Evolutionary conservation across 2,329 filamentous ascomycete genomes (phyloP).

Genomic region (Rutstroemia sp.): DNA sequence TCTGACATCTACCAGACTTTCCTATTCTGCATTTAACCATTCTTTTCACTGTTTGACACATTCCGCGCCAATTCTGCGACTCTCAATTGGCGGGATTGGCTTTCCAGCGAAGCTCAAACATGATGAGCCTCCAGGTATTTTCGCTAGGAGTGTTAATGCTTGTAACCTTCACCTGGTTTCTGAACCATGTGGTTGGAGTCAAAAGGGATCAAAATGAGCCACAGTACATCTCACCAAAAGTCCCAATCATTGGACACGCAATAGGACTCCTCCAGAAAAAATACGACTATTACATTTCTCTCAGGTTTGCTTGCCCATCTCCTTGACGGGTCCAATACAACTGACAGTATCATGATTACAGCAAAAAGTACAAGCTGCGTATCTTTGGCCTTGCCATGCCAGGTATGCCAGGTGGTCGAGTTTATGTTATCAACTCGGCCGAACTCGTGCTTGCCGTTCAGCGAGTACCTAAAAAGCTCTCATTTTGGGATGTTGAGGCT

Average conservation of each 20-base stretch:
- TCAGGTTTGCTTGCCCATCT: not conserved
- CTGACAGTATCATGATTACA: not conserved
- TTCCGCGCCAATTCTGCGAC: too few relatives aligned
- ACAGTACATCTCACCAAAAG: not conserved
- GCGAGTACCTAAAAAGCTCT: not conserved
- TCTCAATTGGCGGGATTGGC: too few relatives aligned
- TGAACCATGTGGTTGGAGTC: not conserved
- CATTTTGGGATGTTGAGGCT: not conserved
- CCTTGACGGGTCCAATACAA: not conserved
- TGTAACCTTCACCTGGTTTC: not conserved
- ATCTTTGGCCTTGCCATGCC: not conserved
- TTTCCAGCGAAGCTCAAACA: not conserved
- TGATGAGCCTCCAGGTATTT: not conserved
- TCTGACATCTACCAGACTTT: too few relatives aligned
- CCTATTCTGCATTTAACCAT: too few relatives aligned
- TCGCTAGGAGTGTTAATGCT: not conserved
- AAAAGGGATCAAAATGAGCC: not conserved
- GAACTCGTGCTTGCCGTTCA: not conserved
- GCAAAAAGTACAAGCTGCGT: not conserved
- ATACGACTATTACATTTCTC: not conserved
- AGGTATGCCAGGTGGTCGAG: constrained; percentile 3
- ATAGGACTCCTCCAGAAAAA: not conserved
- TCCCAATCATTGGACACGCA: not conserved
- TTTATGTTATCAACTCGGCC: not conserved
- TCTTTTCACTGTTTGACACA: too few relatives aligned